Base-by-base conservation (phyloP, 176 grass and related monocot genomes). In the Carex scoparia region DNA sequence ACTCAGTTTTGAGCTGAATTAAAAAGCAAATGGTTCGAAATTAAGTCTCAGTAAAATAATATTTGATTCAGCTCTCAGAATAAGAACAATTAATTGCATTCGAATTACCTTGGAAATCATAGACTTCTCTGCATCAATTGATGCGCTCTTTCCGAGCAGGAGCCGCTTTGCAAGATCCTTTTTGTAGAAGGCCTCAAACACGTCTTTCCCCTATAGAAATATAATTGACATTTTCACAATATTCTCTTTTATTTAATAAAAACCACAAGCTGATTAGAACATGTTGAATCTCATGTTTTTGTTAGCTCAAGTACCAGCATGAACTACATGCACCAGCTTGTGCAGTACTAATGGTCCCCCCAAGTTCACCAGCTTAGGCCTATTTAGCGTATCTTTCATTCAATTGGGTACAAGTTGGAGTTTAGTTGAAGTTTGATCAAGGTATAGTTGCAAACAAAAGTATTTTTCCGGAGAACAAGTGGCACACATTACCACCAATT, bases 171-270 rank as follows among this genome's bases (percentile, higher is more conserved):
- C 97, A 88, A 99, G 93, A 93, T 96, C 97, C 86, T 96, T 99
- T 87, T 99, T 99, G 91, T 99, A 99, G 86, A 99, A 99, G 80
- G 97, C 97, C 88, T 99, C 97, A 87, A 99, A 99, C 30, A 99
- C 97, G 89, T 99, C 97, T 88, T 99, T 99, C 69, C 97, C 97
- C 97, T 99, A 89, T 67, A 79, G n/a, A 80, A 61, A 79, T 32
- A 11, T 55, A 78, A 78, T 79, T 35, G 53, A 33, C 7, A 79
- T 58, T 58, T 79, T 16, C 2, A 56, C 48, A 58, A 57, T 58
- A 33, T 33, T 18, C 51, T 58, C 6, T 79, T 57, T 79, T 33
- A 79, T 56, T 57, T 15, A 77, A 56, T 13, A 55, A 55, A 54
- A 56, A 14, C 11, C 51, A 30, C 56, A 4, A 55, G 4, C 73